Conservation (phyloP, 108 stramenopile genomes). For the Thalassiosira profunda region DNA sequence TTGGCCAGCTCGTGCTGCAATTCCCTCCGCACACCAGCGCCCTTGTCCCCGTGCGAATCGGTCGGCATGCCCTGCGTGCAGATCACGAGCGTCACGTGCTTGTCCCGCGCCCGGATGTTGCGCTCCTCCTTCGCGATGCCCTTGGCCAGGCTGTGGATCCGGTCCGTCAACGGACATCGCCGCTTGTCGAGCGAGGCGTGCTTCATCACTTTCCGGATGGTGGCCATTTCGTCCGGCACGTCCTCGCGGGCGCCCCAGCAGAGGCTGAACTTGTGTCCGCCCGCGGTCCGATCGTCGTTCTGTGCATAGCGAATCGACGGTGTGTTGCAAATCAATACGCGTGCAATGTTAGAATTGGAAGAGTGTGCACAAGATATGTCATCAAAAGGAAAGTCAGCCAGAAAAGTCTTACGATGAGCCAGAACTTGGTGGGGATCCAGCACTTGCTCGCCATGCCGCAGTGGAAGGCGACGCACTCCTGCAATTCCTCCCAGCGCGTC, state of each 20-base stretch:
- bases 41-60: constrained; percentile 36
- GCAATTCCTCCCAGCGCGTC: constrained; percentile 34
- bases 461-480: constrained; percentile 18
- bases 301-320: too few species aligned
- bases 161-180: constrained; percentile 8
- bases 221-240: neutral
- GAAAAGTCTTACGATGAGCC: constrained; percentile 24
- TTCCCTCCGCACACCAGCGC: constrained; percentile 23
- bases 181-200: neutral
- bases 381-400: neutral
- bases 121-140: constrained; percentile 5
- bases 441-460: constrained; percentile 13
- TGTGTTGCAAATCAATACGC: too few species aligned
- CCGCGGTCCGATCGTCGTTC: neutral
- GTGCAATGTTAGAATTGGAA: too few species aligned
- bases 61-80: constrained; percentile 69
- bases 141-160: constrained; percentile 4
- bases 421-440: constrained; percentile 31
- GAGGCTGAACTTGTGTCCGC: constrained; percentile 6
- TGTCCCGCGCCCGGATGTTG: constrained; percentile 20
- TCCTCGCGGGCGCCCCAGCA: neutral
- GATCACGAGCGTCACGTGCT: constrained; percentile 53
- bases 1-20: constrained; percentile 48
- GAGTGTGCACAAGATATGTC: too few species aligned
- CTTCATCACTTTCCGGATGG: neutral